Evolutionary conservation across 169 alveolate genomes (phyloP).

Genomic region (Babesia bigemina): DNA sequence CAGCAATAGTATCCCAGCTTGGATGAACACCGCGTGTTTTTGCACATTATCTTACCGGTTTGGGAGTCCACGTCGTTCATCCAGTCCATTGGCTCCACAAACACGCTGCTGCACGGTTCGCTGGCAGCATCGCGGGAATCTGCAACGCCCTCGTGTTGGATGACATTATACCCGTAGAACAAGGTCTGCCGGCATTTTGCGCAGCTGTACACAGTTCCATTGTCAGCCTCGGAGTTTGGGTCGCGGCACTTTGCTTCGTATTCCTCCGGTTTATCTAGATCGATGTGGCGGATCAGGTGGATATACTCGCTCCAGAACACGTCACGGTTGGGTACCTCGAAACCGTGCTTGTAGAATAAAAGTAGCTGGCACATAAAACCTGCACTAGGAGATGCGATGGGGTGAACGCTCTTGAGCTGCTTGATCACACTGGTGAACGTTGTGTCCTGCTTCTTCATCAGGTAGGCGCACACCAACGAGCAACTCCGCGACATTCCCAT

Average conservation of each 20-base stretch:
- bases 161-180: constrained; percentile 43
- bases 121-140: background rate
- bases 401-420: constrained; percentile 34
- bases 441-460: constrained; percentile 60
- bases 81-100: constrained; percentile 73
- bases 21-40: constrained; percentile 48
- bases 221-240: background rate
- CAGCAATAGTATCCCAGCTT: constrained; percentile 63
- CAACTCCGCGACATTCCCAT: constrained; percentile 64
- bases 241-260: constrained; percentile 3
- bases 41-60: constrained; percentile 57
- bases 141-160: constrained; percentile 21
- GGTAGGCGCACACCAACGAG: constrained; percentile 44
- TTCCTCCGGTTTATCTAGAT: constrained; percentile 14
- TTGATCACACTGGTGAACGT: constrained; percentile 23
- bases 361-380: constrained; percentile 60
- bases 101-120: constrained; percentile 55
- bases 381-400: constrained; percentile 46
- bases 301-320: constrained; percentile 26
- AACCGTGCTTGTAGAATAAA: constrained; percentile 44
- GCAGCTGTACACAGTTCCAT: constrained; percentile 43
- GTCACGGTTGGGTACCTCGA: constrained; percentile 4
- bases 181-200: constrained; percentile 49
- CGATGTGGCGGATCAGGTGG: constrained; percentile 16
- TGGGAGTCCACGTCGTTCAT: constrained; percentile 58